Evolutionary conservation across 1,284 basidiomycete genomes (phyloP).

Genomic region (Cryptococcus sp.): DNA sequence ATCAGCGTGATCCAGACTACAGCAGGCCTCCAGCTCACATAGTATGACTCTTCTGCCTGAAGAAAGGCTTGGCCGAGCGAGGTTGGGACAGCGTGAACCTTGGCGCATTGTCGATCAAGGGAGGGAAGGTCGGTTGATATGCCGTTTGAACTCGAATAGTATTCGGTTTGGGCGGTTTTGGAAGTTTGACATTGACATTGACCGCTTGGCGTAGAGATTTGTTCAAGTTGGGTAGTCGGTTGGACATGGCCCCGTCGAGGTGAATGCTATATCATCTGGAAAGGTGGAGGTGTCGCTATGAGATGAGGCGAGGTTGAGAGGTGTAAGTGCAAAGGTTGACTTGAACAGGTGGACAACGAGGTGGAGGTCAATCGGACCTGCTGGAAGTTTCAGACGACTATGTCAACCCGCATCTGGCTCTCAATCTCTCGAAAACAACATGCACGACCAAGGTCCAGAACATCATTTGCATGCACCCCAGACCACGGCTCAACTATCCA

Average conservation of each 20-base stretch:
- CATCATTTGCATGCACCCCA: too few relatives aligned
- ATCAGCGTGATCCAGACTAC: background rate
- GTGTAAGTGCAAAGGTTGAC: background rate
- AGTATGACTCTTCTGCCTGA: constrained; percentile 62
- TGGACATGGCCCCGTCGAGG: background rate
- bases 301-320: background rate
- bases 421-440: too few relatives aligned
- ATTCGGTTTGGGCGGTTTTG: background rate
- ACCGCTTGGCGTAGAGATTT: too few relatives aligned
- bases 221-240: too few relatives aligned
- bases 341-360: background rate
- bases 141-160: background rate
- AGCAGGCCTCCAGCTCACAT: constrained; percentile 32
- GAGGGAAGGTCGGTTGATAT: constrained; percentile 1
- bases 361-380: background rate
- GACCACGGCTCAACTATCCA: too few relatives aligned
- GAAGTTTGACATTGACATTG: too few relatives aligned
- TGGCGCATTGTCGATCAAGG: background rate
- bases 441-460: too few relatives aligned
- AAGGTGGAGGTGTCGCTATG: background rate
- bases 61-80: constrained; percentile 53
- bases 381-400: background rate
- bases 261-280: too few relatives aligned
- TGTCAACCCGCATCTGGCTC: background rate
- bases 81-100: background rate